Base-by-base conservation (phyloP, 1,284 basidiomycete species). In the Ganoderma lucidum region DNA sequence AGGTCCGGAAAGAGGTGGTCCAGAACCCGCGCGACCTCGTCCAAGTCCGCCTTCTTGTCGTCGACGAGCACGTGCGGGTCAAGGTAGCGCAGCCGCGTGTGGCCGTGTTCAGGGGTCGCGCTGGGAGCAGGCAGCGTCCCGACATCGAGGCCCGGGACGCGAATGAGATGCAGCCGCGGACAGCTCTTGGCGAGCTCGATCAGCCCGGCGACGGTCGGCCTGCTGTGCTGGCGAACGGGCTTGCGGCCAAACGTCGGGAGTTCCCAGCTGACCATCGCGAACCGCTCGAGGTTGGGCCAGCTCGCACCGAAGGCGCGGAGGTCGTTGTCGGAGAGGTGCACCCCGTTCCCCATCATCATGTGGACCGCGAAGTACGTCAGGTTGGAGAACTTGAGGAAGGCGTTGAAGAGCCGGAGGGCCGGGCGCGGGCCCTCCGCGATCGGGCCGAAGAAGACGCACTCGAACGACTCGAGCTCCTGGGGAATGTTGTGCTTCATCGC, bases 401-500 rank as follows among this genome's bases (percentile, higher is more conserved):
- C 48, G 48, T 51, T 51, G 48, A 51, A 51, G 23, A 51, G 48
- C 23, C 48, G 23, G 48, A 51, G 48, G 48, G 12, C 6, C 10
- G 48, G 23, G 12, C 48, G 12, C 12, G 48, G 23, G 48, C 23
- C 23, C 10, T 51, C 23, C 23, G 48, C 23, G 48, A 51, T 30
- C 23, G 48, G 48, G 23, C 48, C 48, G 23, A 51, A 28, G 48
- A 51, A 51, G 48, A 51, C 48, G 23, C 48, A 51, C 48, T 51
- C 23, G 48, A 51, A 51, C 23, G 48, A 51, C 48, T 51, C 48
- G 48, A 51, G 48, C 23, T 51, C 48, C 48, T 12, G 6, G 23
- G 48, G 48, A 10, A 51, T 51, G 48, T 28, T 14, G 5, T 51
- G 23, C 48, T 28, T 51, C 3, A 51, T 51, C 12, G 23, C 48